phyloP scores from a whole-genome alignment of 768 basidiomycete genomes.

The Russula compacta region DNA sequence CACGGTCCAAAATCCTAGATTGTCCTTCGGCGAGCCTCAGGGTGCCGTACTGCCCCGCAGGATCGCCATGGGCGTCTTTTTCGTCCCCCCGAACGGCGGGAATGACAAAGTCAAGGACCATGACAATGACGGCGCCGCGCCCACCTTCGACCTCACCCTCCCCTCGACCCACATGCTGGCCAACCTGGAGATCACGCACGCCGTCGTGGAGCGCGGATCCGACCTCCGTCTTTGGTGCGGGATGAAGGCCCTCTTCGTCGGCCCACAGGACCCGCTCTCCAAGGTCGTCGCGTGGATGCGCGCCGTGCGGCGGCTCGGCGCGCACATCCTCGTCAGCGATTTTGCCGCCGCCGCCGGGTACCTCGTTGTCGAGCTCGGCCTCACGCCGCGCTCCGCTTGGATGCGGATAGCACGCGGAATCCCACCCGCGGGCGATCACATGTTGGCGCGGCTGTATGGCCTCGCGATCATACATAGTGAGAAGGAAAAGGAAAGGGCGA shows the following conservation, averaged over 20 bases:
- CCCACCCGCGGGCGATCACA: conserved; percentile 2
- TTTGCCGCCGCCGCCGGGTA: conserved; percentile 7
- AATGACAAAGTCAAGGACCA: background rate
- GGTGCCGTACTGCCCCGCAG: background rate
- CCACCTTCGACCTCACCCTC: background rate
- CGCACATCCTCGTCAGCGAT: conserved; percentile 4
- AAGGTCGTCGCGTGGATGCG: conserved; percentile 13
- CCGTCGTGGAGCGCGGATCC: background rate
- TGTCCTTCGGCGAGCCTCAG: background rate
- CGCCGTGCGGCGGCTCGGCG: conserved; percentile 5
- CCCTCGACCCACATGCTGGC: background rate
- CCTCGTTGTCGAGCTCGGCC: conserved; percentile 8
- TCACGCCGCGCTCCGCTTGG: conserved; percentile 8
- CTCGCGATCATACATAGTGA: background rate
- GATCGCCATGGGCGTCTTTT: conserved; percentile 9
- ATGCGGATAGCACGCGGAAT: conserved; percentile 6
- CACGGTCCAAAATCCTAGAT: background rate
- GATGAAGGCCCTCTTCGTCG: conserved; percentile 11
- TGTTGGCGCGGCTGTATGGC: background rate
- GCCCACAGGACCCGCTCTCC: conserved; percentile 7
- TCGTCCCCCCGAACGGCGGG: background rate
- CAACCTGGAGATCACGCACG: conserved; percentile 8
- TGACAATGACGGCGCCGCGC: background rate
- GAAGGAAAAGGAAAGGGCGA: background rate
- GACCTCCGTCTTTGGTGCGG: background rate